Evolutionary conservation across 352 stramenopile species (phyloP), one percentile per base, ranked within the genome.

Genomic region (Pythium aristosporum): DNA sequence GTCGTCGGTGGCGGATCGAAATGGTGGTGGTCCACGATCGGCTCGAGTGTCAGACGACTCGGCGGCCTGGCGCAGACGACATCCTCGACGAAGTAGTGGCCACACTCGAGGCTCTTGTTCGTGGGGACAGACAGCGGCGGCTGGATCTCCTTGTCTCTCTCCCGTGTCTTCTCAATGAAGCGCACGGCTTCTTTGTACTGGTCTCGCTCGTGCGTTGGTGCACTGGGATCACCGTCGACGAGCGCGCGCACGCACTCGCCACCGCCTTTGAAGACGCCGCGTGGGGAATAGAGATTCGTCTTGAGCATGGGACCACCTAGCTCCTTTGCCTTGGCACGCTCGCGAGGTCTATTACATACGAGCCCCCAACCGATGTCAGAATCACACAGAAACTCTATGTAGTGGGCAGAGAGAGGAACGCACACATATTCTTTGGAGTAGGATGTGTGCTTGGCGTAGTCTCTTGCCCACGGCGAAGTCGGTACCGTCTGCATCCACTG

Each of bases 101-200:
- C 79, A 59, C 79, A 87, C 16, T 69, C 69, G 48, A 88, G 71
- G 28, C 75, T 71, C 46, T 85, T 86, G 69, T 80, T 85, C 28
- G 70, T 76, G 6, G 78, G 63, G 39, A 89, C 76, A 16, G 71
- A 63, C 73, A 91, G 81, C 1, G 82, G 80, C 42, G 73, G 73
- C 23, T 91, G 82, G 32, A 91, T 83, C 54, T 91, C 80, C 52
- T 89, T 91, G 54, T 77, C 58, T 55, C 87, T 88, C 32, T 79
- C 76, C 16, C 80, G 76, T 11, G 70, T 72, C 61, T 81, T 84
- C 63, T 82, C 76, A 21, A 89, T 79, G 56, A 79, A 85, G 48
- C 72, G 53, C 58, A 81, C 80, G 36, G 74, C 78, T 54, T 71
- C 53, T 12, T 61, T 54, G 71, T 82, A 85, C 42, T 79, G 63